Base-by-base conservation (phyloP, 352 stramenopile genomes). In the Phytophthora lateralis region DNA sequence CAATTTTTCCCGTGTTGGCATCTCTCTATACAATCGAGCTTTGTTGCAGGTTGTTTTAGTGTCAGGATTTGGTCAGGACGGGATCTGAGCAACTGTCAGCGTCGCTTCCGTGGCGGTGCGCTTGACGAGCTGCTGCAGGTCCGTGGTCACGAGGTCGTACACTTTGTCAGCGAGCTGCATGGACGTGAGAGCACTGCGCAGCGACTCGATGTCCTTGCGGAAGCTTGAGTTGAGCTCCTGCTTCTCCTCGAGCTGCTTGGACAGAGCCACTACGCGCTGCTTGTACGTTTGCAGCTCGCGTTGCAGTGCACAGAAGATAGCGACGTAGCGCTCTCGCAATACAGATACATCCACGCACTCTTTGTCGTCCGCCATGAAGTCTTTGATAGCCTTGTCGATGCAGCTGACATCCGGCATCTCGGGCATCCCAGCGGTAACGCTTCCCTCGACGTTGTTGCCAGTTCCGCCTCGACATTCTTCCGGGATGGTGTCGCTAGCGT, bases 261-360 rank as follows among this genome's bases (percentile, higher is more conserved):
- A 73, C 26, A 92, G 62, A n/a, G 55, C 69, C 24, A 65, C 49
- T 11, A 82, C 56, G n/a, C 80, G 78, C 11, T 78, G 60, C 63
- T 89, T 89, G 59, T 74, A 80, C 41, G 78, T 75, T 44, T 75
- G 64, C 55, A 92, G 55, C 54, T 88, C 78, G 12, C 68, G 71
- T 46, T 92, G 83, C 35, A 92, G 38, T 3, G 74, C 78, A 29
- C 78, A 83, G 51, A 92, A 88, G 67, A 92, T 86, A 32, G 77
- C 61, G 7, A 85, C 75, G 35, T 92, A 92, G 48, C 78, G 78
- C 17, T 73, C 55, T 24, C 73, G 71, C 55, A 90, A 60, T 18
- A 69, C 67, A 17, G 69, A 54, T 11, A 85, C 47, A 12, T 83
- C 67, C 10, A 62, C 29, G 37, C 49, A 55, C 34, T 69, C 60